These are phyloP conservation scores for Entomortierella parvispora DNA, from an alignment of 192 early-diverging fungal genomes.

Conservation along the genomic window DNA sequence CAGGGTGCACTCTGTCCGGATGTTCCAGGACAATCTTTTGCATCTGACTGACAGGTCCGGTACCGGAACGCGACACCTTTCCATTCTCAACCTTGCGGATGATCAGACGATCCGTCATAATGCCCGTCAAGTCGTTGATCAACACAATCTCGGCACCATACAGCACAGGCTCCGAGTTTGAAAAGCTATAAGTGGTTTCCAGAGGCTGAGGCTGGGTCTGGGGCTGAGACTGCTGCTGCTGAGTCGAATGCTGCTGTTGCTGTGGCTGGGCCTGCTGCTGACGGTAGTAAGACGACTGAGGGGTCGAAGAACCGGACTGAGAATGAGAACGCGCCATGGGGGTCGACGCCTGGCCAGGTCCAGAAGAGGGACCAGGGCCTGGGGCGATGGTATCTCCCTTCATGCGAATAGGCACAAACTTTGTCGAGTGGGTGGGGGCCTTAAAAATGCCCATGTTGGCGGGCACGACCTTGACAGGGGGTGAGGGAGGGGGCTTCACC, in stretches of 20 bases:
- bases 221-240: not conserved
- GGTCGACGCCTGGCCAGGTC: constrained; percentile 4
- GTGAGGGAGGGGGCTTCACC: constrained; percentile 45
- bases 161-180: constrained; percentile 60
- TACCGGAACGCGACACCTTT: constrained; percentile 68
- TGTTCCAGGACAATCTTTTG: constrained; percentile 82
- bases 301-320: constrained; percentile 9
- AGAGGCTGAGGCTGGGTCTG: not conserved
- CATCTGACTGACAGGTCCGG: constrained; percentile 85
- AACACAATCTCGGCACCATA: constrained; percentile 83
- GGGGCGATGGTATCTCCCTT: constrained; percentile 25
- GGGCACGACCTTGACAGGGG: constrained; percentile 29
- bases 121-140: constrained; percentile 71
- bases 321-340: constrained; percentile 14
- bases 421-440: constrained; percentile 35
- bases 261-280: constrained; percentile 42
- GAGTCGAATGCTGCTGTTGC: constrained; percentile 4
- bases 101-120: constrained; percentile 75
- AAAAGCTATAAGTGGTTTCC: constrained; percentile 33
- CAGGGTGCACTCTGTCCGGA: constrained; percentile 43
- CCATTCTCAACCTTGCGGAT: constrained; percentile 86
- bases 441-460: constrained; percentile 36
- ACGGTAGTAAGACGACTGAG: constrained; percentile 29
- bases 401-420: constrained; percentile 54
- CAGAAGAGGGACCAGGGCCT: not conserved